Base-by-base conservation (phyloP, 129 eudicot species). In the Centrapalus pauciflorus region DNA sequence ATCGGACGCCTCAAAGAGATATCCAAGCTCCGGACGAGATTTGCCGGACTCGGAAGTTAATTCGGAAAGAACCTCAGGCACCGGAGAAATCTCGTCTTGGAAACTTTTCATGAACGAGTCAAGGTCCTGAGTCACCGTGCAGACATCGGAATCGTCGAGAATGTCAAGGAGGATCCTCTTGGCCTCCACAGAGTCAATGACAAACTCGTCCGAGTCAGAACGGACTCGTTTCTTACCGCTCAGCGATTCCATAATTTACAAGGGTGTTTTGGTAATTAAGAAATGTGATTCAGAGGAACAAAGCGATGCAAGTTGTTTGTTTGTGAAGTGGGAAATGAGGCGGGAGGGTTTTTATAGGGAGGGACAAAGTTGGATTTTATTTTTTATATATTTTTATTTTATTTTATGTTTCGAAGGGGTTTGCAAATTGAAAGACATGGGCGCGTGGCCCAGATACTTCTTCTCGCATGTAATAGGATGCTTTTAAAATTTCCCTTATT, bases 41-140 rank as follows among this genome's bases (percentile, higher is more conserved):
- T 75, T 82, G 8, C 63, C 77, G 60, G 81, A 73, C 24, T 78
- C 79, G 14, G 77, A 43, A 24, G 72, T 70, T 35, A 63, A 35
- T 4, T 43, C 83, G 55, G 55, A 3, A 30, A 51, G 30, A 12
- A 43, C 19, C n/a, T 71, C 61, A 70, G 51, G 48, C 59, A 70
- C 30, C 63, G 72, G 63, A 7, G 73, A 66, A 12, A 90, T 87
- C 35, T 90, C 95, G 19, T 87, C 82, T 54, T 87, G 84, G 43
- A 90, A 90, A 65, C 81, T 90, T 73, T 83, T 84, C 82, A 90
- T 84, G 49, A 90, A 87, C 78, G 83, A 84, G 73, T 80, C 97
- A 7, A 90, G 85, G 37, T 90, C 97, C 10, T 78, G 85, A 71
- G 74, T 72, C 74, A 75, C 56, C 13, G 83, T 73, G 45, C 61